These are phyloP conservation scores for Neurospora tetraspora DNA, from an alignment of 495 filamentous ascomycete species.

Conservation along the genomic window DNA sequence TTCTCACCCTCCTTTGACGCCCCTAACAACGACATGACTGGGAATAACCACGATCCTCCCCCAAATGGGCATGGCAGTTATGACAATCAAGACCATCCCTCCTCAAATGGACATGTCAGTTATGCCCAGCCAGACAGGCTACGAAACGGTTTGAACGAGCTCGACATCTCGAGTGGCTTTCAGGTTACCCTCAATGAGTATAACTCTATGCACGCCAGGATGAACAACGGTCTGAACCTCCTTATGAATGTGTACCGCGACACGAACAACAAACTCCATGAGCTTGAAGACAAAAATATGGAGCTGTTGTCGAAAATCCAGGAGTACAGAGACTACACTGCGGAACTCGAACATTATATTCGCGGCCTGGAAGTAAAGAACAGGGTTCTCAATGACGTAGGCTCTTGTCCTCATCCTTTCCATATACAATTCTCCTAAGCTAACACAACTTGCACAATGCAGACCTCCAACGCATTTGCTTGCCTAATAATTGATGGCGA, in stretches of 20 bases:
- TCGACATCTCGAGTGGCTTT: not conserved
- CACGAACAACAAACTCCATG: not conserved
- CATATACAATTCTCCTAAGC: not conserved
- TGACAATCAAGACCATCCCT: not conserved
- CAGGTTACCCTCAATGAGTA: not conserved
- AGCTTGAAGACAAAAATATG: not conserved
- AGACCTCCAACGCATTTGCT: slow-evolving; percentile 11
- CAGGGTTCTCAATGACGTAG: not conserved
- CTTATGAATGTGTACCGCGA: not conserved
- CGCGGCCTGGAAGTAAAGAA: not conserved
- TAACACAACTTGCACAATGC: not conserved
- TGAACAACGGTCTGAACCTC: not conserved
- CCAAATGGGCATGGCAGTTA: not conserved
- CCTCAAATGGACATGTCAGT: not conserved
- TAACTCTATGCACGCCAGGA: not conserved
- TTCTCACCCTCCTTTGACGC: not conserved
- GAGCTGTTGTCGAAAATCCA: not conserved
- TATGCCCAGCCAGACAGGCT: not conserved
- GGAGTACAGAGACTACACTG: not conserved
- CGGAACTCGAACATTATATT: not conserved
- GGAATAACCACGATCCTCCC: not conserved
- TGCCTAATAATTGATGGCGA: slow-evolving; percentile 26
- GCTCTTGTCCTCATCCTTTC: not conserved
- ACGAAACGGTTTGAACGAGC: not conserved
- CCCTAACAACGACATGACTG: not conserved